Percentiles rank a stretch among this genome's conserved stretches.
These are phyloP conservation scores for Samsoniella hepiali DNA, from an alignment of 2,329 filamentous ascomycete species.

Conservation along the genomic window DNA sequence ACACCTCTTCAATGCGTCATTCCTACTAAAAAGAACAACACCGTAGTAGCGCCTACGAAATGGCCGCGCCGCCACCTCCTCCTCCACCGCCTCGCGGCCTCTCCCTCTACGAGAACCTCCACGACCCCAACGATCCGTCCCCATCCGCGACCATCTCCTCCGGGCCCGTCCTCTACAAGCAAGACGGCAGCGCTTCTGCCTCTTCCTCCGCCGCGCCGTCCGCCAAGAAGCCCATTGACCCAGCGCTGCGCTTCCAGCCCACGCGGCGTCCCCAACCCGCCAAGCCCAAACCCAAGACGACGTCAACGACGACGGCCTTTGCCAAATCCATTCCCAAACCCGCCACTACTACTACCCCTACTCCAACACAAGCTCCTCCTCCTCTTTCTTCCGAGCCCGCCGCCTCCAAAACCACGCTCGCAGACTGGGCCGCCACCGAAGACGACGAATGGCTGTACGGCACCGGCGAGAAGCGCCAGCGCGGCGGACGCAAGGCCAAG, in stretches of 20 bases:
- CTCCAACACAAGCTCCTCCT: slow-evolving; percentile 24
- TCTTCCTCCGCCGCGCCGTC: slow-evolving; percentile 37
- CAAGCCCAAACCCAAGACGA: slow-evolving; percentile 53
- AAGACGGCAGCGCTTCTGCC: slow-evolving; percentile 44
- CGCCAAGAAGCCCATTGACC: slow-evolving; percentile 58
- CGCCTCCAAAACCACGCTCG: slow-evolving; percentile 63
- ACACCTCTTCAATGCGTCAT: background rate
- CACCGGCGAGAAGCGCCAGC: slow-evolving; percentile 61
- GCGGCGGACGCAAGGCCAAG: slow-evolving; percentile 77
- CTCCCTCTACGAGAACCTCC: slow-evolving; percentile 81
- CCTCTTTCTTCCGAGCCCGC: slow-evolving; percentile 26
- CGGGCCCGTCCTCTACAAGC: slow-evolving; percentile 65
- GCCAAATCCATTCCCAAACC: slow-evolving; percentile 40
- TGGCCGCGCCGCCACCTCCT: slow-evolving; percentile 35
- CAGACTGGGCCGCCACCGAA: slow-evolving; percentile 74
- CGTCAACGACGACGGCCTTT: slow-evolving; percentile 36
- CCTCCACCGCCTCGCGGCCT: slow-evolving; percentile 49
- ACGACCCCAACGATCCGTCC: slow-evolving; percentile 55
- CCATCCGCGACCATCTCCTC: slow-evolving; percentile 66
- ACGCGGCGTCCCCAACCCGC: slow-evolving; percentile 68
- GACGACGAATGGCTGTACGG: slow-evolving; percentile 80
- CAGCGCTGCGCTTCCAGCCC: slow-evolving; percentile 79
- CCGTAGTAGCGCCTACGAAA: background rate
- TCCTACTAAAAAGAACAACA: no score
- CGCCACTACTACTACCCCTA: slow-evolving; percentile 28